A percentile compares a stretch with the other conserved stretches of the same genome.
These are phyloP conservation scores for Adansonia digitata DNA, from an alignment of 345 rosid species.

Conservation along the genomic window DNA sequence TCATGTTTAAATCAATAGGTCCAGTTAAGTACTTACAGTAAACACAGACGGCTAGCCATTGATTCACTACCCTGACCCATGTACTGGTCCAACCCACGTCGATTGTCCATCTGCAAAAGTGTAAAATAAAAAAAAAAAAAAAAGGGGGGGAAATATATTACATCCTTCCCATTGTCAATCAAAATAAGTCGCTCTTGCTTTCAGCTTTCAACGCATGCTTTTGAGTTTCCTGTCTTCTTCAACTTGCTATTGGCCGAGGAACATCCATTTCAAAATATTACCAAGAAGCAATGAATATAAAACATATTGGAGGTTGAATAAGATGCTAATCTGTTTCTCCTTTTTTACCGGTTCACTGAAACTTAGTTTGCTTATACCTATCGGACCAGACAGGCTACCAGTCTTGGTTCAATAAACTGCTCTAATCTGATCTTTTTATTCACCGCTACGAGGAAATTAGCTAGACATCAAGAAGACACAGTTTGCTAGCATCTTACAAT, in stretches of 20 bases:
- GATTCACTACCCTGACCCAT: conserved; percentile 89
- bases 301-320: too few relatives aligned
- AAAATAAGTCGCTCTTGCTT: background rate
- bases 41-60: conserved; percentile 91
- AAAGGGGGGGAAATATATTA: too few relatives aligned
- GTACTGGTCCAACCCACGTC: conserved; percentile 99
- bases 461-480: background rate
- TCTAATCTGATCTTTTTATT: too few relatives aligned
- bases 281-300: too few relatives aligned
- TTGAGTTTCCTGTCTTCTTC: background rate
- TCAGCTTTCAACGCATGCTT: background rate
- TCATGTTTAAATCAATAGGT: background rate
- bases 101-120: conserved; percentile 76
- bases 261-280: background rate
- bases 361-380: too few relatives aligned
- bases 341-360: too few relatives aligned
- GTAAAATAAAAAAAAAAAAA: too few relatives aligned
- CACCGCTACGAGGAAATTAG: too few relatives aligned
- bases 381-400: too few relatives aligned
- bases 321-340: too few relatives aligned
- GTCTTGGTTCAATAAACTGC: too few relatives aligned
- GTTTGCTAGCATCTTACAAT: too few relatives aligned
- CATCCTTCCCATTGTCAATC: background rate
- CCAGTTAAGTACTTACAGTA: conserved; percentile 49
- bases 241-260: background rate